Evolutionary conservation across 768 basidiomycete species (phyloP).

Genomic region (Tylopilus intermedius): DNA sequence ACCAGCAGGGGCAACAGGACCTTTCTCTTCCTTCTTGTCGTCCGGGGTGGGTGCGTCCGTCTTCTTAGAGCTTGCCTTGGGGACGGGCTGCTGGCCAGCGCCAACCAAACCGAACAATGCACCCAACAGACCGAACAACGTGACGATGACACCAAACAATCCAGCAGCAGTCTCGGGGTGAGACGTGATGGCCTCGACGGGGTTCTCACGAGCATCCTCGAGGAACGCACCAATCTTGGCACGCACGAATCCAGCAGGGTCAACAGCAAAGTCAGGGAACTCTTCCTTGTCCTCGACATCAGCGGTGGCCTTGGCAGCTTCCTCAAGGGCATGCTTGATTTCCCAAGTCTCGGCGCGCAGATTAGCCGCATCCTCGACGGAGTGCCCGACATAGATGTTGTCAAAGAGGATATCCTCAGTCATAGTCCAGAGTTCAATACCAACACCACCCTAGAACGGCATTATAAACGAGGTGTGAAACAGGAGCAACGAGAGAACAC

Average conservation of each 20-base stretch:
- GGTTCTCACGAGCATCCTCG: constrained; percentile 69
- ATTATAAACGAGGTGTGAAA: too few relatives aligned
- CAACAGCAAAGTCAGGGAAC: constrained; percentile 53
- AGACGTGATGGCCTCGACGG: constrained; percentile 75
- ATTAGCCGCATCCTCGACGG: constrained; percentile 74
- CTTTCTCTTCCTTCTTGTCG: constrained; percentile 60
- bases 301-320: constrained; percentile 39
- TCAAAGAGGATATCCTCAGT: constrained; percentile 91
- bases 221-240: constrained; percentile 75
- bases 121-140: constrained; percentile 81
- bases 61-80: constrained; percentile 72
- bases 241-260: constrained; percentile 79
- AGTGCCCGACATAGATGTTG: constrained; percentile 93
- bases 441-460: constrained; percentile 69
- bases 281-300: constrained; percentile 45
- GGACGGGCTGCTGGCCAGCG: constrained; percentile 59
- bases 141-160: constrained; percentile 67
- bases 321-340: constrained; percentile 83
- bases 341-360: constrained; percentile 87
- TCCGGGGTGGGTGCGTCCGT: constrained; percentile 60
- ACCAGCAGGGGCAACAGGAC: constrained; percentile 70
- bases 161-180: constrained; percentile 85
- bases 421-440: constrained; percentile 99
- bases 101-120: constrained; percentile 76
- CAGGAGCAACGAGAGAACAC: constrained; percentile 21